Conservation (phyloP, 202 grass and related monocot species). For the Carex arenaria region DNA sequence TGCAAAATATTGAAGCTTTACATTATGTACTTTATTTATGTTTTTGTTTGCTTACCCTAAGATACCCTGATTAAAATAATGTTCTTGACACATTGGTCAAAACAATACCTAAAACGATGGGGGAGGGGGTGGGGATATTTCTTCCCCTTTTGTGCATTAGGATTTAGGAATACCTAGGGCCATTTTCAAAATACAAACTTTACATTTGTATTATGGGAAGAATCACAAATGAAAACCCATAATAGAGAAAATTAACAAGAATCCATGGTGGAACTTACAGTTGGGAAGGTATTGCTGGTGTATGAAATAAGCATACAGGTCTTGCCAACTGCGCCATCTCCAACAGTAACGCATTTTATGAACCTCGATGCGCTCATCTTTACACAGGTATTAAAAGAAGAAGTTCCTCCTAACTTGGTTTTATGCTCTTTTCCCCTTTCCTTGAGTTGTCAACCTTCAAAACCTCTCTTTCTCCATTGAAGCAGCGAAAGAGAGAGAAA, state of each 20-base stretch:
- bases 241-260: neutral
- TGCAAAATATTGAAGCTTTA: neutral
- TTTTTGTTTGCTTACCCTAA: neutral
- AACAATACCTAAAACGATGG: neutral
- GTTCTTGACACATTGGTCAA: neutral
- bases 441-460: slow-evolving; percentile 3
- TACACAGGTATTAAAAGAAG: neutral
- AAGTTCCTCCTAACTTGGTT: neutral
- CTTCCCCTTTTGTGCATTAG: neutral
- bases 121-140: neutral
- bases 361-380: slow-evolving; percentile 56
- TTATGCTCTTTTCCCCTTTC: neutral
- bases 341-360: slow-evolving; percentile 70
- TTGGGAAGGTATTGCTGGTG: slow-evolving; percentile 77
- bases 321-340: slow-evolving; percentile 69
- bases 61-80: neutral
- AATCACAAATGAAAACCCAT: neutral
- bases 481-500: neutral
- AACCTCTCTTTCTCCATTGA: slow-evolving; percentile 8
- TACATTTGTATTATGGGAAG: neutral
- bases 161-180: neutral
- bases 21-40: neutral
- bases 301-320: slow-evolving; percentile 85
- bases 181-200: neutral
- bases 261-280: slow-evolving; percentile 24